These are phyloP conservation scores for Hebeloma cylindrosporum DNA, from an alignment of 768 basidiomycete genomes.

Conservation along the genomic window DNA sequence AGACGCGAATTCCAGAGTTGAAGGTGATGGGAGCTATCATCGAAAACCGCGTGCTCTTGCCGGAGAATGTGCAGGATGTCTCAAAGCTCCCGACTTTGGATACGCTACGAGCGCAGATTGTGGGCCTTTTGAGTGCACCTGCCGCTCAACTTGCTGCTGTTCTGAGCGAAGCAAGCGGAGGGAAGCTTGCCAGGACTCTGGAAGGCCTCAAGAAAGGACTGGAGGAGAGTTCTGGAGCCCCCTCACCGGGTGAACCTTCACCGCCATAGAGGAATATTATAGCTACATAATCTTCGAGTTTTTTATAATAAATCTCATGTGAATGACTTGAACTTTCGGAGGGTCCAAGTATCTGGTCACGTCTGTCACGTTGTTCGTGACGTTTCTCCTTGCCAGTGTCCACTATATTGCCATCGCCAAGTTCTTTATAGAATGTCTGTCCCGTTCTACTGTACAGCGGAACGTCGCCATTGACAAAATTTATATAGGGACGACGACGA, in stretches of 20 bases:
- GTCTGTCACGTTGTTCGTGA: too few relatives aligned
- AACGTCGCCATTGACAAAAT: neutral
- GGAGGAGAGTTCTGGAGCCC: constrained; percentile 40
- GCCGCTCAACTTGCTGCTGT: constrained; percentile 67
- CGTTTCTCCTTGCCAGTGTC: too few relatives aligned
- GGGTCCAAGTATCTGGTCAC: too few relatives aligned
- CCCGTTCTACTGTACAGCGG: neutral
- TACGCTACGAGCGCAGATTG: constrained; percentile 76
- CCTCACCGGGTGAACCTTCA: too few relatives aligned
- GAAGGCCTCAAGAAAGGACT: constrained; percentile 72
- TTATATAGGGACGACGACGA: constrained; percentile 71
- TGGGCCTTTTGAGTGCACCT: constrained; percentile 79
- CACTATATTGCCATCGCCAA: too few relatives aligned
- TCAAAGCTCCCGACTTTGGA: constrained; percentile 78
- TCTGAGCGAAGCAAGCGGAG: constrained; percentile 57
- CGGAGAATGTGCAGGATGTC: constrained; percentile 57
- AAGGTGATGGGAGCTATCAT: constrained; percentile 76
- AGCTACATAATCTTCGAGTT: too few relatives aligned
- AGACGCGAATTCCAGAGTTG: constrained; percentile 61
- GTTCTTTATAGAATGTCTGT: constrained; percentile 3
- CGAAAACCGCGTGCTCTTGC: constrained; percentile 70
- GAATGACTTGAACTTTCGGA: too few relatives aligned
- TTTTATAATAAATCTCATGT: too few relatives aligned
- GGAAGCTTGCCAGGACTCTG: constrained; percentile 67
- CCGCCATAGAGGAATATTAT: too few relatives aligned